Evolutionary conservation across 805 yeast genomes (phyloP).

Genomic region (Zygoascus bituminiphila): DNA sequence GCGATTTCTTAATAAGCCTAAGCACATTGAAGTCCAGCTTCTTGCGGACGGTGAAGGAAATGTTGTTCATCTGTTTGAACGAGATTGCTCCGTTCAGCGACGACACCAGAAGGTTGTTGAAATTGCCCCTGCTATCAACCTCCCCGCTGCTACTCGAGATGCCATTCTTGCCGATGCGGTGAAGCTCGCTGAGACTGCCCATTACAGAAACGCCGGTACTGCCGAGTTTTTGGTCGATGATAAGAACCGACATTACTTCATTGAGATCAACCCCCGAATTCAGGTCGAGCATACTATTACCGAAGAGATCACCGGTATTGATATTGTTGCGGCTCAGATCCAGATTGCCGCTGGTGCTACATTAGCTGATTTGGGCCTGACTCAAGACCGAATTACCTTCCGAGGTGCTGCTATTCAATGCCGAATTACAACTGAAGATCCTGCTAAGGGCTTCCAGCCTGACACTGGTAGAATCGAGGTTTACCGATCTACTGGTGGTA

Average conservation of each 20-base stretch:
- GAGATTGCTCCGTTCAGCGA: slow-evolving; percentile 99
- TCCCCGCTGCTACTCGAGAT: slow-evolving; percentile 76
- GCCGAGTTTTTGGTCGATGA: slow-evolving; percentile 93
- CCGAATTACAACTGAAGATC: slow-evolving; percentile 98
- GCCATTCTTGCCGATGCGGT: slow-evolving; percentile 94
- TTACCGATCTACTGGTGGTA: slow-evolving; percentile 97
- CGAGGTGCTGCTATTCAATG: slow-evolving; percentile 98
- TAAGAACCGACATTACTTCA: slow-evolving; percentile 92
- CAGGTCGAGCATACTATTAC: slow-evolving; percentile 99
- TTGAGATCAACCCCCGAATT: slow-evolving; percentile 95
- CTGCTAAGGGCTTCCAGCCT: slow-evolving; percentile 92
- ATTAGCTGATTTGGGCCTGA: slow-evolving; percentile 78
- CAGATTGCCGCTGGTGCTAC: slow-evolving; percentile 99
- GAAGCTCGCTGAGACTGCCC: slow-evolving; percentile 76
- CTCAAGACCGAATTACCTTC: slow-evolving; percentile 90
- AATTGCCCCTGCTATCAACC: slow-evolving; percentile 92
- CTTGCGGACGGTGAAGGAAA: slow-evolving; percentile 92
- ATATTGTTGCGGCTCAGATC: slow-evolving; percentile 95
- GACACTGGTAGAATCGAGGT: slow-evolving; percentile 98
- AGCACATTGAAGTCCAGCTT: slow-evolving; percentile 95
- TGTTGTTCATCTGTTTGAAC: slow-evolving; percentile 89
- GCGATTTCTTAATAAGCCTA: slow-evolving; percentile 89
- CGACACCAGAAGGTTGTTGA: slow-evolving; percentile 99
- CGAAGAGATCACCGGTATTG: slow-evolving; percentile 97
- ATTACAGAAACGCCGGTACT: slow-evolving; percentile 96